Evolutionary conservation across 345 rosid genomes (phyloP).

Genomic region (Fremontodendron californicum): DNA sequence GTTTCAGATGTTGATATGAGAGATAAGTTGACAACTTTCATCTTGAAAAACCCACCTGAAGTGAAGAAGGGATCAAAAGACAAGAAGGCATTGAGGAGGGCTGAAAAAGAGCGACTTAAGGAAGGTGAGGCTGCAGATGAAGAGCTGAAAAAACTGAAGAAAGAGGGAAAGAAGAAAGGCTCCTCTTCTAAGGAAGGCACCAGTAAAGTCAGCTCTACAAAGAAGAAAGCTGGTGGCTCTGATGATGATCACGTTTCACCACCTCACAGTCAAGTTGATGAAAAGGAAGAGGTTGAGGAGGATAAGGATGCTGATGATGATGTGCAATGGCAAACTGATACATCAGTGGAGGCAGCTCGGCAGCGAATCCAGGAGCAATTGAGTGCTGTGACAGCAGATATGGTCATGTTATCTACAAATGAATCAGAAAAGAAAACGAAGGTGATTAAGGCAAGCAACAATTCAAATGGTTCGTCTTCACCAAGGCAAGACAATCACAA

Average conservation of each 20-base stretch:
- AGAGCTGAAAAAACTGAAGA: slow-evolving; percentile 57
- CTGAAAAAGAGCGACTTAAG: slow-evolving; percentile 70
- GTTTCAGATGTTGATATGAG: slow-evolving; percentile 73
- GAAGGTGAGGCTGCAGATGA: slow-evolving; percentile 84
- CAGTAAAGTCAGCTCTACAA: slow-evolving; percentile 36
- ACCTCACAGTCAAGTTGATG: slow-evolving; percentile 41
- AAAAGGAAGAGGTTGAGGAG: slow-evolving; percentile 39
- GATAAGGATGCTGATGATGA: slow-evolving; percentile 35
- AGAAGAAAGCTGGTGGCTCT: slow-evolving; percentile 38
- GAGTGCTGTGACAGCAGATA: slow-evolving; percentile 63
- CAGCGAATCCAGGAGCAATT: slow-evolving; percentile 63
- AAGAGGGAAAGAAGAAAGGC: slow-evolving; percentile 48
- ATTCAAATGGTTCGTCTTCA: slow-evolving; percentile 25
- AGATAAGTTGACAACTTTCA: slow-evolving; percentile 61
- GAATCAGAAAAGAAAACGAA: slow-evolving; percentile 41
- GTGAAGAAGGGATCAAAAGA: slow-evolving; percentile 50
- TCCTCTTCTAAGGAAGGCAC: slow-evolving; percentile 26
- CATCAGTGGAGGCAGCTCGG: slow-evolving; percentile 62
- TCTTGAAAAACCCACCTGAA: slow-evolving; percentile 65
- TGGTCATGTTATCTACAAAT: slow-evolving; percentile 60
- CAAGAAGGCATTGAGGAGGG: slow-evolving; percentile 69
- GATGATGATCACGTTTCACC: slow-evolving; percentile 48
- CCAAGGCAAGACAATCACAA: slow-evolving; percentile 17
- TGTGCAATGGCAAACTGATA: slow-evolving; percentile 76
- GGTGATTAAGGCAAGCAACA: slow-evolving; percentile 17